These are phyloP conservation scores for Ambrosia hybrid DNA, from an alignment of 140 eudicot genomes.

Conservation along the genomic window DNA sequence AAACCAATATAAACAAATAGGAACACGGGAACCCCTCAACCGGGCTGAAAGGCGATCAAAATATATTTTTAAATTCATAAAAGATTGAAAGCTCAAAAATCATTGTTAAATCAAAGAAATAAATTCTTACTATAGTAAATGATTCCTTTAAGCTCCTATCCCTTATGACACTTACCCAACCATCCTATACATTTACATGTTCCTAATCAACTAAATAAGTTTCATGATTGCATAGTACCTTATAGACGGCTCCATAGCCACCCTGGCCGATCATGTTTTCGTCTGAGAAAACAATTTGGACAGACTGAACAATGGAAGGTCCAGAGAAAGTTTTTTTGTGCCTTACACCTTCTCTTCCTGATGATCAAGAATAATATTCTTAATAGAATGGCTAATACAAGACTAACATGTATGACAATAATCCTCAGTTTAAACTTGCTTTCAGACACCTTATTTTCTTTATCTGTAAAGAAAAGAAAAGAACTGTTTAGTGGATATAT, in stretches of 20 bases:
- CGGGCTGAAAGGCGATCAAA: too few species aligned
- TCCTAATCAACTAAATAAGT: too few species aligned
- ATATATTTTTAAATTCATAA: too few species aligned
- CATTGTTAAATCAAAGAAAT: too few species aligned
- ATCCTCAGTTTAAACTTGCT: not conserved
- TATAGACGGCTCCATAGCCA: not conserved
- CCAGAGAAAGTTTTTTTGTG: not conserved
- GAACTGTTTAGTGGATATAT: not conserved
- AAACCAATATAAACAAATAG: too few species aligned
- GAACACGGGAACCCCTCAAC: too few species aligned
- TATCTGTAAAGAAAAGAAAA: not conserved
- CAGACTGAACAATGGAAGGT: not conserved
- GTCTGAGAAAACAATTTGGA: not conserved
- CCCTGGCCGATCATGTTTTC: not conserved
- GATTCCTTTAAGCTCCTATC: too few species aligned
- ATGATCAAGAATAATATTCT: constrained; percentile 3
- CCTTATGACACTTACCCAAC: too few species aligned
- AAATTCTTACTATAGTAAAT: too few species aligned
- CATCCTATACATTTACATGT: too few species aligned
- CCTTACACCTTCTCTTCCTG: not conserved
- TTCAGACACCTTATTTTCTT: not conserved
- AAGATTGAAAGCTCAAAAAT: too few species aligned
- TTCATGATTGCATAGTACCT: not conserved
- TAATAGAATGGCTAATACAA: not conserved
- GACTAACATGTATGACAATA: not conserved